These are phyloP conservation scores for Viridothelium virens DNA, from an alignment of 495 filamentous ascomycete genomes.

Conservation along the genomic window DNA sequence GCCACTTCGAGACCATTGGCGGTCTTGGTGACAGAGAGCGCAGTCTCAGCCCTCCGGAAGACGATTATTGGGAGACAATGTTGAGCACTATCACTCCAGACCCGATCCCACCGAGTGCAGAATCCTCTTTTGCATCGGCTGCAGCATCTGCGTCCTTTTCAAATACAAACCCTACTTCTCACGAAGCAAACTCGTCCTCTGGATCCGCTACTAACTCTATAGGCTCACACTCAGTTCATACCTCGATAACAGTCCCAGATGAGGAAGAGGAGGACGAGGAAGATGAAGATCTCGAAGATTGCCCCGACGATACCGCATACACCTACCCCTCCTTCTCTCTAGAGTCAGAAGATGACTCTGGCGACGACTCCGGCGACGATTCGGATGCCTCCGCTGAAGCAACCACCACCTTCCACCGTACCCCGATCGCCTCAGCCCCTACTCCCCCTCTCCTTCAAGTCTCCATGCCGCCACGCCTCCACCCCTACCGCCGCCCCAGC, in stretches of 20 bases:
- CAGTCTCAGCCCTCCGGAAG: constrained; percentile 57
- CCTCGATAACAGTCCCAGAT: constrained; percentile 28
- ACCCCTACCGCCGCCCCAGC: neutral
- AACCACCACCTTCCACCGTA: neutral
- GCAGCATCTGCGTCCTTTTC: constrained; percentile 45
- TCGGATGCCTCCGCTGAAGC: constrained; percentile 19
- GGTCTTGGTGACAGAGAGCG: constrained; percentile 78
- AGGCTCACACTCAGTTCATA: constrained; percentile 23
- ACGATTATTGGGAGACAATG: constrained; percentile 67
- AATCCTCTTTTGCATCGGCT: constrained; percentile 70
- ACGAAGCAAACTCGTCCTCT: constrained; percentile 31
- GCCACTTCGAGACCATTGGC: constrained; percentile 39
- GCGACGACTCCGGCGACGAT: constrained; percentile 23
- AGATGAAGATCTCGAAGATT: constrained; percentile 14
- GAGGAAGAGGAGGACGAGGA: constrained; percentile 15
- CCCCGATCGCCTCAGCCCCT: neutral
- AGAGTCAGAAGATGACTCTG: constrained; percentile 24
- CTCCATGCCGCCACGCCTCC: neutral
- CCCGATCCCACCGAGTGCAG: constrained; percentile 66
- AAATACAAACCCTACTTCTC: constrained; percentile 24
- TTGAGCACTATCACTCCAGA: constrained; percentile 74
- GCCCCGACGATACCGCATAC: neutral
- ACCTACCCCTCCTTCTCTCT: constrained; percentile 11
- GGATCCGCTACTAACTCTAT: constrained; percentile 33
- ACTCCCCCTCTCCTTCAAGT: neutral